Evolutionary conservation across 2,329 filamentous ascomycete species (phyloP).

Genomic region (Microdochium nivale): DNA sequence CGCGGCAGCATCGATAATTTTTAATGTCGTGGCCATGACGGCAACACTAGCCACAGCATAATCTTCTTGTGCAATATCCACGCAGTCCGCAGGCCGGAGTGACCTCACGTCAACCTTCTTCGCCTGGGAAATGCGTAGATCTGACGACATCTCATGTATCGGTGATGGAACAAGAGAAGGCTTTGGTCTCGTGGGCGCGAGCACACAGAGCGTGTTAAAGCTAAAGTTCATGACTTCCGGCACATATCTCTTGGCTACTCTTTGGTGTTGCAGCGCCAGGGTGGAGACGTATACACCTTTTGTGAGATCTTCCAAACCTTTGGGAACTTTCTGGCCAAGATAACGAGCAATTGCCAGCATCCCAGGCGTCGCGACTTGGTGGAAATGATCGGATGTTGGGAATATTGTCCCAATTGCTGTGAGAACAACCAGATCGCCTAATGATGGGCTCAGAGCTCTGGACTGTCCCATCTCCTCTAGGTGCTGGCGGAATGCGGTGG

Average conservation of each 20-base stretch:
- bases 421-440: slow-evolving; percentile 72
- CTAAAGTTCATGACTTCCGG: slow-evolving; percentile 82
- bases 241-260: slow-evolving; percentile 75
- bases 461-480: slow-evolving; percentile 46
- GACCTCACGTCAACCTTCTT: slow-evolving; percentile 35
- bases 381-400: slow-evolving; percentile 94
- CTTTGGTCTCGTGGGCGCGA: slow-evolving; percentile 47
- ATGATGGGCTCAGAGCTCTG: slow-evolving; percentile 43
- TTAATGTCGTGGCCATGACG: slow-evolving; percentile 52
- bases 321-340: slow-evolving; percentile 67
- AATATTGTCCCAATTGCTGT: slow-evolving; percentile 80
- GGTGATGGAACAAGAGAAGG: slow-evolving; percentile 49
- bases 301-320: slow-evolving; percentile 55
- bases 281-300: slow-evolving; percentile 73
- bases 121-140: slow-evolving; percentile 40
- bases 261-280: slow-evolving; percentile 74
- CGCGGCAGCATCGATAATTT: slow-evolving; percentile 59
- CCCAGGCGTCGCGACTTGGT: slow-evolving; percentile 86
- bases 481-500: slow-evolving; percentile 67
- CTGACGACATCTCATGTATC: slow-evolving; percentile 43
- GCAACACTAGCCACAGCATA: slow-evolving; percentile 34
- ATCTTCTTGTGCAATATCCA: slow-evolving; percentile 11
- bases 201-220: slow-evolving; percentile 61
- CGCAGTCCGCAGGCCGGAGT: slow-evolving; percentile 52
- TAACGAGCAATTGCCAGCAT: slow-evolving; percentile 78